Conservation (phyloP, 345 rosid genomes). For the Nasturtium officinale region DNA sequence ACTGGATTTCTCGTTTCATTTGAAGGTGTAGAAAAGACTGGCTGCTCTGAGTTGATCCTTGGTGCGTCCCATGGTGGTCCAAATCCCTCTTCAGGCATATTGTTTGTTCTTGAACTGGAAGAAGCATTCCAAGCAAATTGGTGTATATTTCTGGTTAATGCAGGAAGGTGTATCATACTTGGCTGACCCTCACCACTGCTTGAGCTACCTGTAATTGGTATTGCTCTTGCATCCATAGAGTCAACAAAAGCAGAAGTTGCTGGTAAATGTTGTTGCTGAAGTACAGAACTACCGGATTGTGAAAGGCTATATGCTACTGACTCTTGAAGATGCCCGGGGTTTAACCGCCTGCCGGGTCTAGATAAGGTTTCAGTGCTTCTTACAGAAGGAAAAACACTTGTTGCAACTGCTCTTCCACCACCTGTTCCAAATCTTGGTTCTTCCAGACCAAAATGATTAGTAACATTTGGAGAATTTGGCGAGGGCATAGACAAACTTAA, state of each 20-base stretch:
- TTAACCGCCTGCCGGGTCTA: slow-evolving; percentile 58
- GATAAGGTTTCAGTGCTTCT: slow-evolving; percentile 46
- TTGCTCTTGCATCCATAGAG: slow-evolving; percentile 54
- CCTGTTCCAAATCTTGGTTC: slow-evolving; percentile 59
- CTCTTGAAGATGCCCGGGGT: slow-evolving; percentile 52
- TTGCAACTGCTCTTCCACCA: slow-evolving; percentile 47
- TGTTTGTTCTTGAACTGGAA: slow-evolving; percentile 58
- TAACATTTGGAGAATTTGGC: slow-evolving; percentile 38
- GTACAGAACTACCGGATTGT: slow-evolving; percentile 48
- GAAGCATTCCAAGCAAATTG: slow-evolving; percentile 62
- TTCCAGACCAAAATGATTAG: slow-evolving; percentile 47
- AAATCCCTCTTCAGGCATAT: slow-evolving; percentile 51
- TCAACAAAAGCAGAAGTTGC: slow-evolving; percentile 46
- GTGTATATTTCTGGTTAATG: slow-evolving; percentile 52
- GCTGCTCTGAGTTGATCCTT: slow-evolving; percentile 58
- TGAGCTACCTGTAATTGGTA: slow-evolving; percentile 34
- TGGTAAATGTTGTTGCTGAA: slow-evolving; percentile 44
- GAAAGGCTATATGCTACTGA: slow-evolving; percentile 52
- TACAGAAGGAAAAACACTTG: slow-evolving; percentile 55
- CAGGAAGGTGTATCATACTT: slow-evolving; percentile 46
- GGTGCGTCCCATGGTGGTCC: slow-evolving; percentile 48
- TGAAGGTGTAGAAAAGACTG: slow-evolving; percentile 54
- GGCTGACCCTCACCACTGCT: slow-evolving; percentile 52
- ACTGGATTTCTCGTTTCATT: slow-evolving; percentile 57
- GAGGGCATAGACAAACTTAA: slow-evolving; percentile 62